Conservation (phyloP, 106 monocot species). For the Ottelia alismoides region DNA sequence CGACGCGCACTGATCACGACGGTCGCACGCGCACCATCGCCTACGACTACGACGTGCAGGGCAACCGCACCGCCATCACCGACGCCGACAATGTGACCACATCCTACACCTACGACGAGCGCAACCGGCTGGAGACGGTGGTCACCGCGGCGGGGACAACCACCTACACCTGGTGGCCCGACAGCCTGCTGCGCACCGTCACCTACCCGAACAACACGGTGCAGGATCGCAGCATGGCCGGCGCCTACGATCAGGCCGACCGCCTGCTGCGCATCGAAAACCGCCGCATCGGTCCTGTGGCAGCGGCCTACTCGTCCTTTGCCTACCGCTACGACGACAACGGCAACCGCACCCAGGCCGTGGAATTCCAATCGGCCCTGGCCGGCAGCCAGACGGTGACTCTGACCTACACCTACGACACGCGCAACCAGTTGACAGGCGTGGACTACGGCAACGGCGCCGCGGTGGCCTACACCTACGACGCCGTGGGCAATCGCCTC, state of each 20-base stretch:
- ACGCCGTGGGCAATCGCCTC: neutral
- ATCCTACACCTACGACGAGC: neutral
- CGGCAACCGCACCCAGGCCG: too few species aligned
- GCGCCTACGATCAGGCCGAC: neutral
- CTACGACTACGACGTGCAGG: neutral
- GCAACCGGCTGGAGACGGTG: neutral
- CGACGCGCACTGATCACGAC: too few species aligned
- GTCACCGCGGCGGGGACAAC: neutral
- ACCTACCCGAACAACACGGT: neutral
- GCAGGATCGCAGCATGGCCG: neutral
- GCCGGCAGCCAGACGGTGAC: neutral
- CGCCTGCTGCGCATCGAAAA: neutral
- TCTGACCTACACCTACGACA: neutral
- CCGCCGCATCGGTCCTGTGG: neutral
- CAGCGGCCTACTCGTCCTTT: neutral
- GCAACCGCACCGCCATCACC: neutral
- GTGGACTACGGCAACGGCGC: neutral
- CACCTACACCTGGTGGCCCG: neutral
- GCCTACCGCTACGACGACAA: neutral
- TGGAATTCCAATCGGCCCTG: too few species aligned
- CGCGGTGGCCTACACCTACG: neutral
- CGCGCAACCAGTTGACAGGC: neutral
- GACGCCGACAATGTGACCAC: neutral
- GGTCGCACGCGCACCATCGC: neutral
- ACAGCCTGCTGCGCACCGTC: neutral